A percentile compares a stretch with the other conserved stretches of the same genome.
Conservation (phyloP, 2,329 filamentous ascomycete genomes). For the Cladosporium sp. region DNA sequence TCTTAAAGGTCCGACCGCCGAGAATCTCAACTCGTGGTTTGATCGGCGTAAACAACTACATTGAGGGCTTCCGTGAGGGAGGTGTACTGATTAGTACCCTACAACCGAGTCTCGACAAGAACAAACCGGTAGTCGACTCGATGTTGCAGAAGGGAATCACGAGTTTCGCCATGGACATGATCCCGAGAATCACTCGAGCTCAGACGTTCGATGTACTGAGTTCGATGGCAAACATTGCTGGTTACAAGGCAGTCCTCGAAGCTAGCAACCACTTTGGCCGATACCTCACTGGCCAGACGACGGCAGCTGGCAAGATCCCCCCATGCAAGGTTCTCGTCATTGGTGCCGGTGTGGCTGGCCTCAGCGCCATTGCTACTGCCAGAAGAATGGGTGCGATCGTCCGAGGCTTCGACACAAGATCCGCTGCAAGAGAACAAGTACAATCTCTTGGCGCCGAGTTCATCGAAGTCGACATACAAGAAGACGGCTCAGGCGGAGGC, state of each 20-base stretch:
- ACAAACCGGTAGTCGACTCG: conserved; percentile 71
- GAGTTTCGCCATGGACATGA: conserved; percentile 88
- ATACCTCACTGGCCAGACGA: conserved; percentile 86
- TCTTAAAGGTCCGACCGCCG: conserved; percentile 81
- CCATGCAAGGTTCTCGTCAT: conserved; percentile 89
- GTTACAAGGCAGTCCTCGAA: conserved; percentile 88
- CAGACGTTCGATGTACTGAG: conserved; percentile 85
- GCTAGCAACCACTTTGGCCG: conserved; percentile 87
- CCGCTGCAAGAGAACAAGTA: conserved; percentile 85
- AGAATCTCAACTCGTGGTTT: conserved; percentile 47
- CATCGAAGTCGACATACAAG: conserved; percentile 79
- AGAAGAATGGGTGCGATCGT: conserved; percentile 86
- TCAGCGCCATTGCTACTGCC: conserved; percentile 85
- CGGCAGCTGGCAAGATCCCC: conserved; percentile 85
- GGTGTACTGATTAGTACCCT: conserved; percentile 80
- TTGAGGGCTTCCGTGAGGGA: conserved; percentile 65
- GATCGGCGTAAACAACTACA: conserved; percentile 58
- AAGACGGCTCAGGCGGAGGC: conserved; percentile 78
- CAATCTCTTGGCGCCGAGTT: conserved; percentile 89
- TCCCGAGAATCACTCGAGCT: conserved; percentile 83
- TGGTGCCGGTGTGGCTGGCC: conserved; percentile 82
- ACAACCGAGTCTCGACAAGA: conserved; percentile 69
- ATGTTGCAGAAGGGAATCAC: conserved; percentile 71
- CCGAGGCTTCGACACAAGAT: conserved; percentile 84
- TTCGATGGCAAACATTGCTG: conserved; percentile 92